Percentiles rank a stretch among this genome's conserved stretches.
phyloP scores from a whole-genome alignment of 1,284 basidiomycete genomes.

The Xerocomus cyaneibrunnescens region DNA sequence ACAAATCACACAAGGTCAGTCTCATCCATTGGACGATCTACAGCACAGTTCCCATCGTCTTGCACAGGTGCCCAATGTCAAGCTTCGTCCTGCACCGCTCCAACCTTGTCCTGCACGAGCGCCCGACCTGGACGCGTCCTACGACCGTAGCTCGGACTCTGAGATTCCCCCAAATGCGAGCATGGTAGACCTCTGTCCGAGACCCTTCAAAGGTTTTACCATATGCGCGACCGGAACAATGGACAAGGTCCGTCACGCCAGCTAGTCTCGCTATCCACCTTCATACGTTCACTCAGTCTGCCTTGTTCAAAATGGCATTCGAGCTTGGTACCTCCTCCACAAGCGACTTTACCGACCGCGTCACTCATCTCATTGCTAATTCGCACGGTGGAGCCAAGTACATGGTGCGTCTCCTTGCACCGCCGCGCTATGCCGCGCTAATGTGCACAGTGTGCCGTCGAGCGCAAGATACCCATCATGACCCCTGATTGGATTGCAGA shows the following conservation, averaged over 20 bases:
- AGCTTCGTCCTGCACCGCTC: constrained; percentile 61
- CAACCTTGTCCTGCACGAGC: constrained; percentile 7
- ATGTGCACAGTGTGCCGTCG: constrained; percentile 62
- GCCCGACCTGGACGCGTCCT: constrained; percentile 15
- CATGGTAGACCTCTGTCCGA: constrained; percentile 54
- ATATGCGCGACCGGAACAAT: constrained; percentile 71
- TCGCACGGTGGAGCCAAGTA: constrained; percentile 79
- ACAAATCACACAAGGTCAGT: constrained; percentile 48
- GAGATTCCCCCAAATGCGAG: constrained; percentile 37
- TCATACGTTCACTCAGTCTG: constrained; percentile 41
- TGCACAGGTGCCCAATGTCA: constrained; percentile 70
- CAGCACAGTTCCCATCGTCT: not conserved
- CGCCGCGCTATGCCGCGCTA: constrained; percentile 2
- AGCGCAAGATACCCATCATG: constrained; percentile 73
- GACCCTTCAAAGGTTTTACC: constrained; percentile 62
- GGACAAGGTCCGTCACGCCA: constrained; percentile 55
- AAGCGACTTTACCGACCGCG: constrained; percentile 71
- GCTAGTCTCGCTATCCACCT: not conserved
- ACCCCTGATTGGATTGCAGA: constrained; percentile 69
- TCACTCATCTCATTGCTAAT: constrained; percentile 76
- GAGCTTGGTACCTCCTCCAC: constrained; percentile 71
- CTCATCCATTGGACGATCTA: not conserved
- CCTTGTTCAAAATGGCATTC: constrained; percentile 68
- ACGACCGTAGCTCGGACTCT: constrained; percentile 28
- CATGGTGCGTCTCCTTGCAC: constrained; percentile 40